Base-by-base conservation (phyloP, 495 filamentous ascomycete genomes). In the Xylaria flabelliformis region DNA sequence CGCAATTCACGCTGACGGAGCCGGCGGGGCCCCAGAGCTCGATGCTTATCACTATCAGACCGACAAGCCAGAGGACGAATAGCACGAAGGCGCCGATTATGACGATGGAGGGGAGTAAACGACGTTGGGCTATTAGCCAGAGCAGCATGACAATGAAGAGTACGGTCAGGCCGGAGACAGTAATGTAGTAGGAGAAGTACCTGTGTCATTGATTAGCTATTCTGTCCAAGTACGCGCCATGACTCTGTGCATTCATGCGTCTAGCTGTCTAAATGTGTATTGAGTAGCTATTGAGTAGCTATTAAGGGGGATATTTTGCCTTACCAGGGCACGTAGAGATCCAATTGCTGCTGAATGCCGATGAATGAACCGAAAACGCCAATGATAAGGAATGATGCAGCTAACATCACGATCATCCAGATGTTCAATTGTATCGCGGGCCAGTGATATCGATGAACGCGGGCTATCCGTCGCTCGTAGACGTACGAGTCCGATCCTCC, bases 101-200 rank as follows among this genome's bases (percentile, higher is more conserved):
- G 74, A 99, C 92, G 77, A 98, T 91, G 58, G 92, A 91, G 0
- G 96, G 96, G 13, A 99, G 88, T 13, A 99, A 88, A 48, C 93
- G 90, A 2, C 92, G 89, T 69, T 93, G 90, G 53, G 87, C 86
- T 72, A 94, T 91, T 19, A 98, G 89, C 80, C 84, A 86, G 67
- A 95, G 82, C 67, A 96, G 84, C 15, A 91, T 73, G 75, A 90
- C 80, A 65, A 97, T 88, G 85, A 94, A 96, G 80, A 90, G 79
- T 67, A 98, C 85, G 55, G 87, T 87, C 44, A 98, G 86, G 32
- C 89, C 82, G 73, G 87, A 85, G 67, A 89, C 87, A 41, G 90
- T 90, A 48, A 98, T 91, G 87, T 92, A 93, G 88, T 93, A 99
- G 55, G 97, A 92, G 81, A 98, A 94, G 79, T 98, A 92, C 96